phyloP scores from a whole-genome alignment of 2,329 filamentous ascomycete genomes.

The Fusarium napiforme region DNA sequence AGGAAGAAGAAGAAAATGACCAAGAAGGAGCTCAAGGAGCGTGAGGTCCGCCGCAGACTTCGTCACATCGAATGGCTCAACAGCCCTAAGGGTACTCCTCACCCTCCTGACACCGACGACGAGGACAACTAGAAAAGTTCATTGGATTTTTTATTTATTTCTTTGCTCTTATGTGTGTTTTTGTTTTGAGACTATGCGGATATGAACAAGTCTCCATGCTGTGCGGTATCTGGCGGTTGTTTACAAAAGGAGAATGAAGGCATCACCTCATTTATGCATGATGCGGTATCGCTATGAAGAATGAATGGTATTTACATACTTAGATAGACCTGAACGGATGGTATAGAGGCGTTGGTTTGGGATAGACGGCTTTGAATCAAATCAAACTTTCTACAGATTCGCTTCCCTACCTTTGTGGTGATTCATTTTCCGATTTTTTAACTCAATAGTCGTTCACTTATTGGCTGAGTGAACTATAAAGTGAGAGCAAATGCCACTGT shows the following conservation, averaged over 20 bases:
- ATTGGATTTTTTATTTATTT: neutral
- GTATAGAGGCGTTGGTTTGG: slow-evolving; percentile 44
- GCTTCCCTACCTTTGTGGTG: neutral
- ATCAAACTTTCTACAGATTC: slow-evolving; percentile 26
- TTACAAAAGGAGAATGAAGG: slow-evolving; percentile 16
- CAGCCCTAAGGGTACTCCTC: slow-evolving; percentile 84
- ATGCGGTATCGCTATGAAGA: slow-evolving; percentile 30
- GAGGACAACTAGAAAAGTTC: slow-evolving; percentile 60
- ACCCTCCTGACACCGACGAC: slow-evolving; percentile 81
- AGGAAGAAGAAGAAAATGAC: slow-evolving; percentile 99
- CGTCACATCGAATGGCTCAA: slow-evolving; percentile 89
- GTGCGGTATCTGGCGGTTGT: slow-evolving; percentile 9
- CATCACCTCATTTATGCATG: slow-evolving; percentile 8
- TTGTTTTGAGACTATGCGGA: slow-evolving; percentile 9
- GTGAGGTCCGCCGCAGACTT: slow-evolving; percentile 85
- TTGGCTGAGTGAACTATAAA: neutral
- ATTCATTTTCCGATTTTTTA: neutral
- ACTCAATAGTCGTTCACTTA: neutral
- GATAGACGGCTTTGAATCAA: slow-evolving; percentile 41
- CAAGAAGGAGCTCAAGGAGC: slow-evolving; percentile 94
- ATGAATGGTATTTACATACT: slow-evolving; percentile 23
- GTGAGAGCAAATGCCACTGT: neutral
- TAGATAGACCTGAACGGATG: slow-evolving; percentile 37
- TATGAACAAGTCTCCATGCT: slow-evolving; percentile 25
- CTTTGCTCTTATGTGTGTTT: slow-evolving; percentile 3